These are phyloP conservation scores for Fagus crenata DNA, from an alignment of 306 rosid species.

Conservation along the genomic window DNA sequence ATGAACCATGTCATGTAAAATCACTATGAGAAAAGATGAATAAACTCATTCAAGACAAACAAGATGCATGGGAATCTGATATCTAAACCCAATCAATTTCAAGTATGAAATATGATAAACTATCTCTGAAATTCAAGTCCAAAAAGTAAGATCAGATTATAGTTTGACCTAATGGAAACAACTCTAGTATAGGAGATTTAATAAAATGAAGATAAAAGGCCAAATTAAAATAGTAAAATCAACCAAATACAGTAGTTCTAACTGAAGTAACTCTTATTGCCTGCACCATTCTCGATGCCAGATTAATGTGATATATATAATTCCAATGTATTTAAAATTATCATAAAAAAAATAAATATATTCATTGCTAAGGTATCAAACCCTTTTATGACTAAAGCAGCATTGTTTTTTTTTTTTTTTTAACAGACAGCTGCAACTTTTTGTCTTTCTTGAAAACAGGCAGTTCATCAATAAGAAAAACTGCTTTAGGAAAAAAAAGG, in stretches of 20 bases:
- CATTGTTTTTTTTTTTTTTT: slow-evolving; percentile 14
- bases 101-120: neutral
- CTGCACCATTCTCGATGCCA: neutral
- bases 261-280: neutral
- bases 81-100: neutral
- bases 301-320: slow-evolving; percentile 4
- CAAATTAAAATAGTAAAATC: neutral
- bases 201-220: neutral
- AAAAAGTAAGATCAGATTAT: too few species aligned
- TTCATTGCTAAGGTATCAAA: slow-evolving; percentile 13
- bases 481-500: slow-evolving; percentile 17
- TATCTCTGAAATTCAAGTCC: too few species aligned
- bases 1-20: too few species aligned
- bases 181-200: too few species aligned
- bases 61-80: neutral
- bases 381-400: slow-evolving; percentile 12
- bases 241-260: neutral
- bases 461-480: slow-evolving; percentile 18
- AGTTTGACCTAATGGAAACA: too few species aligned
- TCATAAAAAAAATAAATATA: slow-evolving; percentile 12
- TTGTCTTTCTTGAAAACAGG: slow-evolving; percentile 21
- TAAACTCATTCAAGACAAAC: neutral
- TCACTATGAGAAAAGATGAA: too few species aligned
- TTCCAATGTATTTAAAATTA: slow-evolving; percentile 23
- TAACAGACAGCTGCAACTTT: neutral